Base-by-base conservation (phyloP, 2,329 filamentous ascomycete species). In the Stenocarpella maydis region DNA sequence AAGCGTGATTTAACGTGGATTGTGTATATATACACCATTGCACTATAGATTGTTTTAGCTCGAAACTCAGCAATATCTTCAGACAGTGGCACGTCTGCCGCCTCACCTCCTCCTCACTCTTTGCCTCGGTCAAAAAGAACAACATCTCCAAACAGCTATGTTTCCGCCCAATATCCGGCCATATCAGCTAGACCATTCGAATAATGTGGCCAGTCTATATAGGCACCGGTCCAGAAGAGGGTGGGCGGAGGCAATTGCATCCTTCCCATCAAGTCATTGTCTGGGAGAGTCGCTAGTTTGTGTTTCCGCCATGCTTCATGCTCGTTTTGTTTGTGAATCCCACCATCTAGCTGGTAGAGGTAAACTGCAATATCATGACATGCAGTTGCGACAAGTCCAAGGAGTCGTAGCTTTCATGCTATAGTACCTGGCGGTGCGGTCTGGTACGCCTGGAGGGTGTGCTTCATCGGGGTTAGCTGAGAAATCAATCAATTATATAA, bases 11-110 rank as follows among this genome's bases (percentile, higher is more conserved):
- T 39, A 34, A 24, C 19, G 43, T n/a, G 5, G 19, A 43, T 50
- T 54, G 63, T 65, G 63, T n/a, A 54, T 31, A 4, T 65, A 65
- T n/a, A 54, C 37, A 15, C 63, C 47, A 34, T 54, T 54, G 39
- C 63, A 54, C 47, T 65, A 24, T 3, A 31, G 26, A 4, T 37
- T 26, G 8, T 19, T 49, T n/a, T 24, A n/a, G 39, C 49, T 41
- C 34, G 21, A 15, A 24, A 15, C 10, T 26, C 53, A 26, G 3
- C 14, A 41, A 58, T 19, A 43, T 21, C 9, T 21, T n/a, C 1
- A 34, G n/a, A 3, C 43, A 26, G 10, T 41, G 53, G 14, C n/a
- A 34, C 6, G 17, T n/a, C 10, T 3, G n/a, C 21, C 19, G 6
- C 41, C 19, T 3, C 12, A 37, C 49, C 63, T 65, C 63, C 7